Evolutionary conservation across 306 rosid genomes (phyloP), one percentile per base, ranked within the genome.

Genomic region (Castanea crenata): DNA sequence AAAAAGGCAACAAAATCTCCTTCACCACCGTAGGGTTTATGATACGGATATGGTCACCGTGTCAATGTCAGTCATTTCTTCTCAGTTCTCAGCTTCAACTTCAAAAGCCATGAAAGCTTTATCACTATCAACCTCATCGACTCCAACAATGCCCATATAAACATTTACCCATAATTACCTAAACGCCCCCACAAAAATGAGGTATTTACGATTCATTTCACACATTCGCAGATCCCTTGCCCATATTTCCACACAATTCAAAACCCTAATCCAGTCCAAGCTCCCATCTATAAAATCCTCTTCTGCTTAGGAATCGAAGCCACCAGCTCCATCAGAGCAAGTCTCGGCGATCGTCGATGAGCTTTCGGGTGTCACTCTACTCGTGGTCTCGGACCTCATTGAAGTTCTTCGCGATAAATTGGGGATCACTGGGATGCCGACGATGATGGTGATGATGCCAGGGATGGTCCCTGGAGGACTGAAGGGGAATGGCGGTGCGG

Each of bases 401-500:
- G 98, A 92, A 75, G 91, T 90, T 11, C 83, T 95, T 85, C 89
- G 93, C 2, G 87, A 85, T 78, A 95, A 87, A 69, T 82, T 83
- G 52, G 96, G 92, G 54, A 73, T 89, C 61, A 86, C 83, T 76
- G 99, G 93, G 86, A 90, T 93, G 84, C 98, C 98, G 0, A 46
- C 89, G 9, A 87, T 88, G 97, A 80, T 90, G 89, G 62, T 93
- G 78, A 91, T 93, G 98, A 90, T 90, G 80, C 98, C 96, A 0
- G 98, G 98, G 75, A 91, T 93, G 98, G 89, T 88, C 77, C 98
- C 96, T 0, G 96, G 97, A 69, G 89, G 88, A 31, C 55, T 88
- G 12, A 82, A 65, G 74, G 89, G 89, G 18, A 87, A 81, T 5
- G 90, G 83, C 80, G 87, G 81, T 18, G 73, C 85, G 2, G 72